Evolutionary conservation across 176 grass and related monocot genomes (phyloP).

Genomic region (Aegilops umbellulata): DNA sequence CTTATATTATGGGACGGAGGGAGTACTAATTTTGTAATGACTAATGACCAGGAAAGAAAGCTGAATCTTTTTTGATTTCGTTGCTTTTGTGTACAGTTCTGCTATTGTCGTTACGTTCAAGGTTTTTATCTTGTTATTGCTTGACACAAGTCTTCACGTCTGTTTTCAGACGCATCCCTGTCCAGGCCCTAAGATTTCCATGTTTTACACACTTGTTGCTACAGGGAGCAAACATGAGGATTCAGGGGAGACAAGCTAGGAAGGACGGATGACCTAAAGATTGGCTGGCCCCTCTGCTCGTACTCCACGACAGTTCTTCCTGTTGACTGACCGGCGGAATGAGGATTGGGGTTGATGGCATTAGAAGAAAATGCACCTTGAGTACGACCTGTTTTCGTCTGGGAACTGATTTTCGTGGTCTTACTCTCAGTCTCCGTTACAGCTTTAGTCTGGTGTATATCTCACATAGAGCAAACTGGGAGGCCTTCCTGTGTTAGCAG

Average conservation of each 20-base stretch:
- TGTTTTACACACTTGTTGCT: too few relatives aligned
- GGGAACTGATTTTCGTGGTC: background rate
- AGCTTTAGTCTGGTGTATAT: too few relatives aligned
- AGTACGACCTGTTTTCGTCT: too few relatives aligned
- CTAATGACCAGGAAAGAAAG: background rate
- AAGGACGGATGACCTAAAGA: background rate
- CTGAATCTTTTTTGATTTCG: background rate
- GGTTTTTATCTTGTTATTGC: too few relatives aligned
- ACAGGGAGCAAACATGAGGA: background rate
- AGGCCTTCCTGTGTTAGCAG: background rate
- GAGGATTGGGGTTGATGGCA: background rate
- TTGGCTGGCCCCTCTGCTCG: background rate
- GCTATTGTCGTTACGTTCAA: too few relatives aligned
- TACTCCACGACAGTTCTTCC: slow-evolving; percentile 11
- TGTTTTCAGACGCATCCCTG: background rate
- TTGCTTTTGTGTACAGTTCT: too few relatives aligned
- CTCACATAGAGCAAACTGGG: background rate
- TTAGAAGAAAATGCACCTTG: too few relatives aligned
- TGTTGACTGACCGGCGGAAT: background rate
- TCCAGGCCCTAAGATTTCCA: background rate
- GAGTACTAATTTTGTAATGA: background rate
- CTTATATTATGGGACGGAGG: too few relatives aligned
- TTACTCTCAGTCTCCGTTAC: background rate
- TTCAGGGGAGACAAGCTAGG: slow-evolving; percentile 20
- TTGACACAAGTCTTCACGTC: slow-evolving; percentile 2